Conservation (phyloP, 345 rosid species). For the Lumnitzera littorea region DNA sequence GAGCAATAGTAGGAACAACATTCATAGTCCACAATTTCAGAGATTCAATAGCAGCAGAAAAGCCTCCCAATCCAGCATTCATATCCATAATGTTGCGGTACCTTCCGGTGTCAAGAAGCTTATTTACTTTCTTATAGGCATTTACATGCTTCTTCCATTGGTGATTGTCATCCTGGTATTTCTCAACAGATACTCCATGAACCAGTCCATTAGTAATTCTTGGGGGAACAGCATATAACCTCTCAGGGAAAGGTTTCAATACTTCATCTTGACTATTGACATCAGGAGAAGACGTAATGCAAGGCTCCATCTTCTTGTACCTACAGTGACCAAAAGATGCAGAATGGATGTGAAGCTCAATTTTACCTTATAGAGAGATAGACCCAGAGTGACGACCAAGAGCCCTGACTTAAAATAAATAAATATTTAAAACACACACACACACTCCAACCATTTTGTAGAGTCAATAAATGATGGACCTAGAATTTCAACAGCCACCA, state of each 20-base stretch:
- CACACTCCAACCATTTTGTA: too few species aligned
- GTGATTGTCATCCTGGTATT: conserved; percentile 61
- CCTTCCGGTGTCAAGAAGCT: conserved; percentile 67
- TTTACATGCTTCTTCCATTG: conserved; percentile 83
- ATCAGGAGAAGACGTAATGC: conserved; percentile 80
- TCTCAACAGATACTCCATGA: conserved; percentile 79
- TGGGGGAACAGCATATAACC: conserved; percentile 79
- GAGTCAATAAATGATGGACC: too few species aligned
- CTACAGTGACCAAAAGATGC: conserved; percentile 24
- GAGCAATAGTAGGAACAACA: conserved; percentile 88
- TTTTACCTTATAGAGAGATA: too few species aligned
- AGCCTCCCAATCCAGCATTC: conserved; percentile 97
- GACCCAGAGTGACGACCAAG: too few species aligned
- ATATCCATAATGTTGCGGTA: conserved; percentile 97
- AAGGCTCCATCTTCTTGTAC: conserved; percentile 93
- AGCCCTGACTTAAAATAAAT: too few species aligned
- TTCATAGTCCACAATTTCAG: conserved; percentile 94
- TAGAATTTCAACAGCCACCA: too few species aligned
- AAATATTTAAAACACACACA: too few species aligned
- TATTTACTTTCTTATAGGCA: conserved; percentile 80
- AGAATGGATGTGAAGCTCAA: background rate
- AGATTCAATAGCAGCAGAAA: conserved; percentile 78
- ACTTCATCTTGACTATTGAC: conserved; percentile 47
- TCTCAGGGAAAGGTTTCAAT: conserved; percentile 68
- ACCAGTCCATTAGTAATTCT: conserved; percentile 80